Conservation (phyloP, 768 basidiomycete genomes). For the Calvatia gigantea region DNA sequence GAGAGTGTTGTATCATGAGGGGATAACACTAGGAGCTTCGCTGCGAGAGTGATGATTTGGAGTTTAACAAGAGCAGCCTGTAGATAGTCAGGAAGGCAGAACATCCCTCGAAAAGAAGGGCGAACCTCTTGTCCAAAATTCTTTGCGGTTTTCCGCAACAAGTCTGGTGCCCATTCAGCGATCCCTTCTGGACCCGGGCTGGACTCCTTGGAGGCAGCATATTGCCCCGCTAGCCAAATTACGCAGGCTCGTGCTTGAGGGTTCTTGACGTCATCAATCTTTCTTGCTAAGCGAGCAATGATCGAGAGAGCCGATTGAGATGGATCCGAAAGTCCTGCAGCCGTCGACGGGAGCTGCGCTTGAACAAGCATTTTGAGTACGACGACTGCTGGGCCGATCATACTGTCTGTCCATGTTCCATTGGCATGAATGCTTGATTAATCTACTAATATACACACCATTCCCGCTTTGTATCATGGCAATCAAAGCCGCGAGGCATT, state of each 20-base stretch:
- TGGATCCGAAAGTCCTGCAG: slow-evolving; percentile 21
- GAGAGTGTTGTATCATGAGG: slow-evolving; percentile 47
- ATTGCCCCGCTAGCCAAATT: slow-evolving; percentile 92
- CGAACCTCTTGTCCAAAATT: slow-evolving; percentile 69
- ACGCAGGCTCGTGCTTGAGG: slow-evolving; percentile 83
- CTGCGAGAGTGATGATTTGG: slow-evolving; percentile 80
- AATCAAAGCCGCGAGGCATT: slow-evolving; percentile 76
- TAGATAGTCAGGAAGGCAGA: slow-evolving; percentile 4
- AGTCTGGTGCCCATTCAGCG: slow-evolving; percentile 83
- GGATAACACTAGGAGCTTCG: slow-evolving; percentile 74
- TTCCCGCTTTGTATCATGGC: slow-evolving; percentile 73
- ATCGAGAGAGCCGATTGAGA: slow-evolving; percentile 54
- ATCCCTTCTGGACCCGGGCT: slow-evolving; percentile 49
- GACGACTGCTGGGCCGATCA: slow-evolving; percentile 78
- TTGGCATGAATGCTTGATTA: background rate
- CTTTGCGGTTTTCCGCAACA: slow-evolving; percentile 76
- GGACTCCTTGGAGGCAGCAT: slow-evolving; percentile 44
- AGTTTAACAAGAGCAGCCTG: slow-evolving; percentile 71
- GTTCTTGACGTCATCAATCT: slow-evolving; percentile 77
- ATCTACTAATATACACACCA: slow-evolving; percentile 41
- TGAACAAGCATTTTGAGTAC: slow-evolving; percentile 86
- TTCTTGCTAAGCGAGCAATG: slow-evolving; percentile 73
- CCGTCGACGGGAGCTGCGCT: slow-evolving; percentile 42
- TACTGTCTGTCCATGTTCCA: slow-evolving; percentile 45
- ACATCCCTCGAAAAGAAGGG: background rate